Base-by-base conservation (phyloP, 163 green algal species). In the Chlorella variabilis region DNA sequence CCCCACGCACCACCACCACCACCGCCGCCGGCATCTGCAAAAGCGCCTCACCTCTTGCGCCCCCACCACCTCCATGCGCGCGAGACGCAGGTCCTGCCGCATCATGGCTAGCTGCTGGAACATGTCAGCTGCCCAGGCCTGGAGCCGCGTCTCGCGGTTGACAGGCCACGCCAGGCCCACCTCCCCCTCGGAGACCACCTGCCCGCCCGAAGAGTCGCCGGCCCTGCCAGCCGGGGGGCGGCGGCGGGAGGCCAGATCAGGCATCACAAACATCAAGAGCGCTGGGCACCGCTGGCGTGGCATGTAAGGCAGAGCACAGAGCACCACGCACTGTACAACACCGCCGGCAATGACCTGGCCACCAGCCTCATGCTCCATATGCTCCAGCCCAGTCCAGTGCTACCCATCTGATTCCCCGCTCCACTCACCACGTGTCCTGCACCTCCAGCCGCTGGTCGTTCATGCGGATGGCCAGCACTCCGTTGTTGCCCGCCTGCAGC, bases 401-500 rank as follows among this genome's bases (percentile, higher is more conserved):
- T 9, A 62, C 15, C 45, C 45, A 54, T 54, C 45, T n/a, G 45
- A 54, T 15, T 15, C 45, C 15, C 45, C 45, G 3, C 39, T 18
- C 3, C 48, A 36, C 70, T 77, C 70, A 77, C 71, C 71, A 78
- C 23, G 23, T 56, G 71, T 78, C 71, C 36, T 38, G 9, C 71
- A 78, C 71, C 71, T 78, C 71, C 23, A 78, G 34, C 51, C 36
- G 34, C 54, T 54, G 29, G 54, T 78, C 71, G 13, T 25, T 36
- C 59, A 78, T 54, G 21, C 71, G 31, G 4, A 78, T 34, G 0
- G 71, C 54, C 71, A 78, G 71, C 71, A 78, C 71, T 4, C 51
- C 71, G 54, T 69, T 78, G 71, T 78, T 78, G 51, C 71, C 71
- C 31, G 18, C 25, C 54, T 78, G 71, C 71, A 78, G 51, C 31